Evolutionary conservation across 2,329 filamentous ascomycete genomes (phyloP).

Genomic region (Periglandula ipomoeae): DNA sequence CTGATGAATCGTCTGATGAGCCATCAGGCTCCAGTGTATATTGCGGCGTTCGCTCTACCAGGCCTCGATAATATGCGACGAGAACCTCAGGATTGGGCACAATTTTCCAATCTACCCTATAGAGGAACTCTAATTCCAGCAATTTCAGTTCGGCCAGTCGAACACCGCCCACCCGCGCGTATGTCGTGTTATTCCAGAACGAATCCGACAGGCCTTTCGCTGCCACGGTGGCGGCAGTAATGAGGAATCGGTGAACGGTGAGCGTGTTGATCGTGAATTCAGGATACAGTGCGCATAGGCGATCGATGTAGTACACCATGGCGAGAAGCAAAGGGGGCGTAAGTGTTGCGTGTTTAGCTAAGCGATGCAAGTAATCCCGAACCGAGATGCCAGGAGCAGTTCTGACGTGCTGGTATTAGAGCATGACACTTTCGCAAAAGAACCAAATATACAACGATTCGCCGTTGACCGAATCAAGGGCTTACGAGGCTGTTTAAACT

Average conservation of each 20-base stretch:
- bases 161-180: slow-evolving; percentile 87
- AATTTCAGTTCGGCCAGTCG: slow-evolving; percentile 82
- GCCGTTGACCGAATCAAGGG: no score
- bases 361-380: slow-evolving; percentile 80
- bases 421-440: no score
- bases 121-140: slow-evolving; percentile 86
- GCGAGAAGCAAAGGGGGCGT: slow-evolving; percentile 90
- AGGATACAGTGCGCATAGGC: slow-evolving; percentile 82
- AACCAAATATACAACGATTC: no score
- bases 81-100: slow-evolving; percentile 91
- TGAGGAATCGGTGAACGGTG: slow-evolving; percentile 94
- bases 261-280: slow-evolving; percentile 95
- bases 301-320: slow-evolving; percentile 99
- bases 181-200: slow-evolving; percentile 98
- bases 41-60: slow-evolving; percentile 59
- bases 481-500: slow-evolving; percentile 8
- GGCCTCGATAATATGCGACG: slow-evolving; percentile 82
- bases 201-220: slow-evolving; percentile 93
- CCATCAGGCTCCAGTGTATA: slow-evolving; percentile 39
- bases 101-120: slow-evolving; percentile 91
- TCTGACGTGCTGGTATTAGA: slow-evolving; percentile 7
- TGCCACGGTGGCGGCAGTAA: slow-evolving; percentile 89
- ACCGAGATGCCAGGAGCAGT: slow-evolving; percentile 86
- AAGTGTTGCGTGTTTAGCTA: slow-evolving; percentile 89
- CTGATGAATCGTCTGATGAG: slow-evolving; percentile 12